Percentiles rank a stretch among this genome's conserved stretches.
Evolutionary conservation across 768 basidiomycete genomes (phyloP).

Genomic region (Trametes cingulata): DNA sequence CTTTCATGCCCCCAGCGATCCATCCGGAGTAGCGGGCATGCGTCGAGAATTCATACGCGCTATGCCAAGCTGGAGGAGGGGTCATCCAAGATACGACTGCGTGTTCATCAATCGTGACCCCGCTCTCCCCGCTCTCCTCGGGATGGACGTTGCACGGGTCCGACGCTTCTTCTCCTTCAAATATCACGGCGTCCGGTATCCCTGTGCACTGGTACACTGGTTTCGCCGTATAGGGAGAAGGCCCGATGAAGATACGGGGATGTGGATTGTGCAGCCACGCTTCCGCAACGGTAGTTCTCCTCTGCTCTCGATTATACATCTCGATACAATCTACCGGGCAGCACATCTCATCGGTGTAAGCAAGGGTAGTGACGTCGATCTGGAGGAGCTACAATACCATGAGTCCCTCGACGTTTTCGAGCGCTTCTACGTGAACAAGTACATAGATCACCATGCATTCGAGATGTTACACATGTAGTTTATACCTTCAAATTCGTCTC

Average conservation of each 20-base stretch:
- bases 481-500: too few relatives aligned
- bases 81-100: neutral
- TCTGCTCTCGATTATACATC: neutral
- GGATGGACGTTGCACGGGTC: neutral
- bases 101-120: neutral
- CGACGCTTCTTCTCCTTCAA: neutral
- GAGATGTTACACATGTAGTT: neutral
- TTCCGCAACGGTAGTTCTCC: neutral
- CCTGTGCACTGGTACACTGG: constrained; percentile 11
- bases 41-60: too few relatives aligned
- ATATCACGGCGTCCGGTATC: constrained; percentile 23
- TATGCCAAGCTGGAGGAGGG: too few relatives aligned
- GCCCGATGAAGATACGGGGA: constrained; percentile 28
- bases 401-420: neutral
- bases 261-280: constrained; percentile 31
- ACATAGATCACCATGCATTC: constrained; percentile 19
- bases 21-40: too few relatives aligned
- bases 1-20: too few relatives aligned
- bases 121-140: neutral
- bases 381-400: neutral
- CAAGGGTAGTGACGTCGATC: neutral
- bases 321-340: constrained; percentile 29
- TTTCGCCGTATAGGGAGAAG: constrained; percentile 3
- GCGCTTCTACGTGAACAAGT: constrained; percentile 19
- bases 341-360: constrained; percentile 32